phyloP scores from a whole-genome alignment of 1,284 basidiomycete genomes.

The Phellinidium pouzarii region DNA sequence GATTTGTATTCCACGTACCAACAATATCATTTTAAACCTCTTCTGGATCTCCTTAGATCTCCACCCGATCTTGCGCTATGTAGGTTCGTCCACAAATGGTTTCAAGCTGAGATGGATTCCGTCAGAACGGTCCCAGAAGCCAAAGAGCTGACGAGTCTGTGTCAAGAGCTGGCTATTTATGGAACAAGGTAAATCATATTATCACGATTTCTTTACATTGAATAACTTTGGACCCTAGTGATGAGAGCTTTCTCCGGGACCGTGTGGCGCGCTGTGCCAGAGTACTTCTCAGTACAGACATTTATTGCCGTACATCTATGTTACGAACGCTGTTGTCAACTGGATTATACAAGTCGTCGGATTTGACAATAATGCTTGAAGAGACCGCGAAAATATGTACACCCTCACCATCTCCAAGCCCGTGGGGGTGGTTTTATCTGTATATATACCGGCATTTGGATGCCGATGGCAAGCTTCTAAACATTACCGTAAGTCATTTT shows the following conservation, averaged over 20 bases:
- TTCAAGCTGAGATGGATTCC: background rate
- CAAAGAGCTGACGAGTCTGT: background rate
- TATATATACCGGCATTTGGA: background rate
- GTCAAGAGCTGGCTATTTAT: background rate
- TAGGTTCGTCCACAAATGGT: background rate
- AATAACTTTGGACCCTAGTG: background rate
- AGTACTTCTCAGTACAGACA: background rate
- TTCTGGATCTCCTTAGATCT: background rate
- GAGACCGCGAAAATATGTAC: background rate
- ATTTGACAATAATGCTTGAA: background rate
- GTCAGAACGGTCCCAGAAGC: background rate
- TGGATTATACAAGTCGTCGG: background rate
- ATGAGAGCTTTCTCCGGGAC: background rate
- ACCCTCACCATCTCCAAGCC: background rate
- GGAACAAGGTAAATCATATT: background rate
- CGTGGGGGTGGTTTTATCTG: background rate
- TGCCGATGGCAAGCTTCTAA: background rate
- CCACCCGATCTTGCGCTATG: background rate
- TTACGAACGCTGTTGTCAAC: background rate
- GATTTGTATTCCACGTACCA: background rate
- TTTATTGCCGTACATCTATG: background rate
- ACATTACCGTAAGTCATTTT: background rate
- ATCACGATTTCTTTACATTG: background rate
- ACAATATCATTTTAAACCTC: background rate
- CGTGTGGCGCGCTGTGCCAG: background rate